Conservation (phyloP, 305 asterid species). For the Fraxinus xanthoxyloides region DNA sequence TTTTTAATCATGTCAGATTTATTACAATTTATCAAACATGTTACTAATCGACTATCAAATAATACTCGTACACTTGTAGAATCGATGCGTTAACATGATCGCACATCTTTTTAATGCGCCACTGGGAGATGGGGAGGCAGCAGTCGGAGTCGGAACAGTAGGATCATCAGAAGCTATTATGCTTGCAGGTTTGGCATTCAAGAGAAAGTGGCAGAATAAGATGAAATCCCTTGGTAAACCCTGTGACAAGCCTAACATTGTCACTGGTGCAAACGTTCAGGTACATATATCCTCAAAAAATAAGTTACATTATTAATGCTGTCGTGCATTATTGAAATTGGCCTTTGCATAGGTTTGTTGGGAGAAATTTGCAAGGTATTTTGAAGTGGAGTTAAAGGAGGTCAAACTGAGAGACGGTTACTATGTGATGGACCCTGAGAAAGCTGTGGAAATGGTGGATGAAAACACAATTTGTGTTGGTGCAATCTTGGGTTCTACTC, state of each 20-base stretch:
- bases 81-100: constrained; percentile 81
- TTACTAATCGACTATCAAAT: not conserved
- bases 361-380: constrained; percentile 74
- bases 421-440: constrained; percentile 73
- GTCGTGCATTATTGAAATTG: not conserved
- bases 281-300: not conserved
- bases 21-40: not conserved
- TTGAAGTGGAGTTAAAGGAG: constrained; percentile 75
- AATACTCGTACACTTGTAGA: constrained; percentile 31
- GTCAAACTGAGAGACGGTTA: constrained; percentile 62
- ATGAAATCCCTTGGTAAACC: constrained; percentile 65
- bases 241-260: constrained; percentile 65
- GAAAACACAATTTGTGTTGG: constrained; percentile 80
- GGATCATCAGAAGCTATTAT: constrained; percentile 88
- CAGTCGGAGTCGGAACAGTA: constrained; percentile 80
- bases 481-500: constrained; percentile 78
- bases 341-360: constrained; percentile 48
- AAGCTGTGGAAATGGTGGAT: constrained; percentile 75
- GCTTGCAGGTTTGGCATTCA: constrained; percentile 84
- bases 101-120: constrained; percentile 82
- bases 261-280: constrained; percentile 74
- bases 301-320: not conserved
- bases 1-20: no score
- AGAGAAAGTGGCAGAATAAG: constrained; percentile 82
- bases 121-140: constrained; percentile 62